Evolutionary conservation across 768 basidiomycete species (phyloP).

Genomic region (Coprinellus micaceus): DNA sequence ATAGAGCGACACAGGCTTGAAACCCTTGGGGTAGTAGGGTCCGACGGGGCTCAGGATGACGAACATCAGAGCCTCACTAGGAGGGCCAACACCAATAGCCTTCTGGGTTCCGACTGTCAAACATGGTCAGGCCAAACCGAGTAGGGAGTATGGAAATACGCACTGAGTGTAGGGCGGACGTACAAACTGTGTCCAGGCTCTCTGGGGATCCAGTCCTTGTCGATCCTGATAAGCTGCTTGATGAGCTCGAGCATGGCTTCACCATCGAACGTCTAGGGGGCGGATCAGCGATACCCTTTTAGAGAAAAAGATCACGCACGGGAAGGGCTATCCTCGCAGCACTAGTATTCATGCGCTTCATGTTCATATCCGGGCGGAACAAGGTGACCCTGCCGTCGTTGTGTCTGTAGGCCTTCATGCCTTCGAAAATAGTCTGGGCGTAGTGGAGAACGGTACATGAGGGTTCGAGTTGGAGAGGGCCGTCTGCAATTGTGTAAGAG

Average conservation of each 20-base stretch:
- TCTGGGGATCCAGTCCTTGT: constrained; percentile 88
- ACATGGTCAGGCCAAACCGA: not conserved
- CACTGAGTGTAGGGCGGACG: constrained; percentile 77
- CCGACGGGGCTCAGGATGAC: constrained; percentile 82
- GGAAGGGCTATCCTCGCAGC: constrained; percentile 76
- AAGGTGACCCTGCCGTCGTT: constrained; percentile 69
- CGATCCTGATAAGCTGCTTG: constrained; percentile 79
- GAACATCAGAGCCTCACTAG: constrained; percentile 79
- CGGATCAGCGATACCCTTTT: not conserved
- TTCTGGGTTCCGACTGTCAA: constrained; percentile 60
- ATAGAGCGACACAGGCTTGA: constrained; percentile 87
- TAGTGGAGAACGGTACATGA: constrained; percentile 86
- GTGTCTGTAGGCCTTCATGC: constrained; percentile 90
- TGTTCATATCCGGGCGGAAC: constrained; percentile 96
- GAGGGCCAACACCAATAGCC: constrained; percentile 68
- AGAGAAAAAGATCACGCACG: constrained; percentile 36
- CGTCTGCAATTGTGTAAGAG: constrained; percentile 44
- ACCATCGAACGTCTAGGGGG: constrained; percentile 67
- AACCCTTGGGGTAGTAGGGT: constrained; percentile 81
- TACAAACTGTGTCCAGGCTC: constrained; percentile 89
- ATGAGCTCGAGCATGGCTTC: constrained; percentile 73
- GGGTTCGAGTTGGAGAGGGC: constrained; percentile 70
- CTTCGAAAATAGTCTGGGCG: constrained; percentile 88
- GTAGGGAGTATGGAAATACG: constrained; percentile 10
- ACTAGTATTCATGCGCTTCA: constrained; percentile 90